Evolutionary conservation across 257 asterid genomes (phyloP).

Genomic region (Knoxia roxburghii): DNA sequence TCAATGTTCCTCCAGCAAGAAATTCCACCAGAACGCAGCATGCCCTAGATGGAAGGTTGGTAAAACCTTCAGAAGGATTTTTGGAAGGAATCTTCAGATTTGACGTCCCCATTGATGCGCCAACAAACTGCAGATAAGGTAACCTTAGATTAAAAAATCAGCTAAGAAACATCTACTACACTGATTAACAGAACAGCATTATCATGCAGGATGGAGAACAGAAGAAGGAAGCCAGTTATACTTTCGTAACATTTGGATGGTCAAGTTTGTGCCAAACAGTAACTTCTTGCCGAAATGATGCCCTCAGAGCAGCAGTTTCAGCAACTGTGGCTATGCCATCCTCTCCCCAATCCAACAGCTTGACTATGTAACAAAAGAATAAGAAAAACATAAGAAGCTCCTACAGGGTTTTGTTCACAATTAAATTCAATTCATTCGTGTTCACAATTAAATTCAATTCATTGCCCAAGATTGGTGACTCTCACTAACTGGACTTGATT

Average conservation of each 20-base stretch:
- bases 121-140: conserved; percentile 50
- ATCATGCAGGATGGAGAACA: background rate
- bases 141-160: background rate
- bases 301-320: conserved; percentile 69
- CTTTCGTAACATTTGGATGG: conserved; percentile 50
- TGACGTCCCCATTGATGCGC: conserved; percentile 97
- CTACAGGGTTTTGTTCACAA: background rate
- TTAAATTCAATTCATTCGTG: background rate
- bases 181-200: background rate
- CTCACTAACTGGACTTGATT: background rate
- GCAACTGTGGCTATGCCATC: conserved; percentile 76
- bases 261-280: conserved; percentile 89
- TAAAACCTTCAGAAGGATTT: conserved; percentile 66
- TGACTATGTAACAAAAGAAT: conserved; percentile 39
- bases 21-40: conserved; percentile 92
- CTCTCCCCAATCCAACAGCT: conserved; percentile 90
- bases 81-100: conserved; percentile 83
- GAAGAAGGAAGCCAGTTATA: conserved; percentile 2
- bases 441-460: too few species aligned
- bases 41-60: conserved; percentile 75
- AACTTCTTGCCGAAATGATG: conserved; percentile 74
- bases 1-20: conserved; percentile 75
- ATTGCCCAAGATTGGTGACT: background rate
- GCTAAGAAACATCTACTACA: background rate
- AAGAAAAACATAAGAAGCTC: background rate